These are phyloP conservation scores for Candida tallmaniae DNA, from an alignment of 805 yeast genomes.

Conservation along the genomic window DNA sequence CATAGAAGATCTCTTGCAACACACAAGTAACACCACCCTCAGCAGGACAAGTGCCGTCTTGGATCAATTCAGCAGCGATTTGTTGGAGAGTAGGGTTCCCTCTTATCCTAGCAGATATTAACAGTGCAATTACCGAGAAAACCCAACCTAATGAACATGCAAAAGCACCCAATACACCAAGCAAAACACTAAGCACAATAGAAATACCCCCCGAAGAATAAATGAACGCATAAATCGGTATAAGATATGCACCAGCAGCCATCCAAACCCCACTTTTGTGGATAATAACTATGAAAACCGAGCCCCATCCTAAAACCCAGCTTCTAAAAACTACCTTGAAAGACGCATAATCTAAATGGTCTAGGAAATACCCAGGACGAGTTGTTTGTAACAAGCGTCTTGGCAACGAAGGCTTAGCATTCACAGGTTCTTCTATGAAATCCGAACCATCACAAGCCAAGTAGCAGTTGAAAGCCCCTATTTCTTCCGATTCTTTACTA, in stretches of 20 bases:
- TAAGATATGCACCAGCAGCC: slow-evolving; percentile 24
- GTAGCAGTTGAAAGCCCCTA: no score
- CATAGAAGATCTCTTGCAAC: slow-evolving; percentile 17
- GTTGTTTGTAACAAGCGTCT: slow-evolving; percentile 9
- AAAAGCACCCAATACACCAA: slow-evolving; percentile 15
- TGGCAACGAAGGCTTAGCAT: slow-evolving; percentile 10
- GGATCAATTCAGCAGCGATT: slow-evolving; percentile 14
- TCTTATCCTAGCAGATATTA: slow-evolving; percentile 19
- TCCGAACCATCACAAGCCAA: no score
- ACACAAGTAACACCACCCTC: slow-evolving; percentile 18
- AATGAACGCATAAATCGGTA: slow-evolving; percentile 25
- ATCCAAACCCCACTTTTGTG: slow-evolving; percentile 23
- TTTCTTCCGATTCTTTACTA: no score
- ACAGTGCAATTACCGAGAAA: slow-evolving; percentile 18
- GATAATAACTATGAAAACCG: slow-evolving; percentile 20
- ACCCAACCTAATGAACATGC: slow-evolving; percentile 21
- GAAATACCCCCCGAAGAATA: slow-evolving; percentile 23
- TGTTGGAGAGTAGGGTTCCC: slow-evolving; percentile 20
- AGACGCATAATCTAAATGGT: slow-evolving; percentile 23
- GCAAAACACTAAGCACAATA: slow-evolving; percentile 14
- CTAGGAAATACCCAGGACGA: slow-evolving; percentile 21
- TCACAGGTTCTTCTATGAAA: slow-evolving; percentile 6
- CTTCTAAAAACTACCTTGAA: slow-evolving; percentile 21
- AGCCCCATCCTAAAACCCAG: slow-evolving; percentile 24
- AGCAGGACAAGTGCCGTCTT: slow-evolving; percentile 22